phyloP scores from a whole-genome alignment of 1,139 yeast genomes.

The Protomyces gravidus region DNA sequence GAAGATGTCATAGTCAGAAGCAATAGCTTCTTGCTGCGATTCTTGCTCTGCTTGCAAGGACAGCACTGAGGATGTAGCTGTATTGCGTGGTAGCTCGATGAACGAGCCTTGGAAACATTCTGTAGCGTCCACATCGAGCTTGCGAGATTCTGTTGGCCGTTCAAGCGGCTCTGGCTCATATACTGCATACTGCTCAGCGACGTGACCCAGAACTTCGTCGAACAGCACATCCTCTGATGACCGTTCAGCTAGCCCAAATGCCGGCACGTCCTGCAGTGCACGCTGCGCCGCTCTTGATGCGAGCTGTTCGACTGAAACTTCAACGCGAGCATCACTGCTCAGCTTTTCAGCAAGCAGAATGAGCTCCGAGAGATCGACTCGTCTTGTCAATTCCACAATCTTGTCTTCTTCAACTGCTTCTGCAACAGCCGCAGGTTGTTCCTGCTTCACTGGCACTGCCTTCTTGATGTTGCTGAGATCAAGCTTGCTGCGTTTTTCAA shows the following conservation, averaged over 20 bases:
- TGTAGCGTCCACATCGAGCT: constrained; percentile 1
- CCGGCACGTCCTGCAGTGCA: constrained; percentile 25
- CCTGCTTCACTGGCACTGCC: constrained; percentile 45
- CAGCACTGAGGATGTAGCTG: constrained; percentile 2
- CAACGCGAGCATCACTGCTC: constrained; percentile 15
- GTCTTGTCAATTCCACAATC: constrained; percentile 38
- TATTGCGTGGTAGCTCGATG: constrained; percentile 7
- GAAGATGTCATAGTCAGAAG: constrained; percentile 1
- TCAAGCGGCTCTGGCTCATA: constrained; percentile 1
- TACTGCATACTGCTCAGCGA: background rate
- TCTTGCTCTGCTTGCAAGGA: constrained; percentile 16
- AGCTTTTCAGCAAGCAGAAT: constrained; percentile 24
- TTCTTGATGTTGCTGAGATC: constrained; percentile 70
- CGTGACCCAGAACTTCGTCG: constrained; percentile 9
- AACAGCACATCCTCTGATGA: constrained; percentile 9
- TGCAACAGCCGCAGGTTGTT: constrained; percentile 35
- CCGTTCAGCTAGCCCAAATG: constrained; percentile 15
- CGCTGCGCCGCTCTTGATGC: constrained; percentile 26
- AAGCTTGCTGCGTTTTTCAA: constrained; percentile 58
- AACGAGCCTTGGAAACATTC: constrained; percentile 15
- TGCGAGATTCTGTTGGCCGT: background rate
- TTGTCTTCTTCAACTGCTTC: constrained; percentile 40
- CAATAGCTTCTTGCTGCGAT: background rate
- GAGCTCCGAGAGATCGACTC: constrained; percentile 33
- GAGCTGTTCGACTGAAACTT: constrained; percentile 17